Evolutionary conservation across 176 grass and related monocot species (phyloP).

Genomic region (Triticum urartu): DNA sequence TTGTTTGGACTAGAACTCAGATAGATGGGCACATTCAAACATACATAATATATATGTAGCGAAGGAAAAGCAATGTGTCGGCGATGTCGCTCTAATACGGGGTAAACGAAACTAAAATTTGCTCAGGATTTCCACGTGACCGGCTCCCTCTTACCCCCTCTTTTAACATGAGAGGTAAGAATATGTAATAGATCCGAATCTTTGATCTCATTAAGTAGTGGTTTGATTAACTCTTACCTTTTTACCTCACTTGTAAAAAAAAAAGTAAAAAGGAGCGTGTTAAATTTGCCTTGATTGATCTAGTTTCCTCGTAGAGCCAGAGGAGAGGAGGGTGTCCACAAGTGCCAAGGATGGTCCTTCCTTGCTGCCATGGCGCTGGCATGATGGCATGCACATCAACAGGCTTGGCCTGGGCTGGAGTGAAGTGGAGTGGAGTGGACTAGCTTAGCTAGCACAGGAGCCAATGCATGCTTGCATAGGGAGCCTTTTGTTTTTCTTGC

Average conservation of each 20-base stretch:
- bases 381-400: constrained; percentile 1
- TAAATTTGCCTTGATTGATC: no score
- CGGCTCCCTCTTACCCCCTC: no score
- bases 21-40: background rate
- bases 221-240: no score
- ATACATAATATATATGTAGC: no score
- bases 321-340: background rate
- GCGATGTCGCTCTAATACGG: background rate
- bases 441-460: background rate
- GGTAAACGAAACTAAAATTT: background rate
- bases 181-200: no score
- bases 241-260: no score
- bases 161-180: no score
- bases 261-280: no score
- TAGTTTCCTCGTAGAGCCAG: background rate
- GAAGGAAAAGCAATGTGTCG: no score
- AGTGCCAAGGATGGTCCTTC: background rate
- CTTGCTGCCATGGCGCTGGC: background rate
- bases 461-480: background rate
- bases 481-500: background rate
- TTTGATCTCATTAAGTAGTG: no score
- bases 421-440: no score
- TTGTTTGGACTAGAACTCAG: background rate
- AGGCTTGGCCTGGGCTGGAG: no score
- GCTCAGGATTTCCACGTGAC: background rate